Evolutionary conservation across 257 asterid species (phyloP).

Genomic region (Ocimum tenuiflorum): DNA sequence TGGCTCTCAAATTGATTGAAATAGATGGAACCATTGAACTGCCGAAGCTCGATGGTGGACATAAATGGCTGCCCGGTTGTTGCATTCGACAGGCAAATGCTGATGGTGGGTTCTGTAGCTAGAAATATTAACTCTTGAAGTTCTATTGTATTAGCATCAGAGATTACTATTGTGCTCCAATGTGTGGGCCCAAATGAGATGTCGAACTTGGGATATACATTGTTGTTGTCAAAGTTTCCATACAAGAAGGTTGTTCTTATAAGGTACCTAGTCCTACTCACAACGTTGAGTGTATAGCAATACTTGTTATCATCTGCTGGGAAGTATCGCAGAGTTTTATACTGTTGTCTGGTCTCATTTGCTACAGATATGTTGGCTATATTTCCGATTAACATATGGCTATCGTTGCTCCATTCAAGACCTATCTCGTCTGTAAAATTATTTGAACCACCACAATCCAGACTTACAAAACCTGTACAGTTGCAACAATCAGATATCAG

Average conservation of each 20-base stretch:
- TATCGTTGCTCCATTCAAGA: slow-evolving; percentile 67
- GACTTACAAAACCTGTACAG: slow-evolving; percentile 75
- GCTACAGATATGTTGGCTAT: slow-evolving; percentile 47
- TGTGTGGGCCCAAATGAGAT: slow-evolving; percentile 80
- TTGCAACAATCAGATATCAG: neutral
- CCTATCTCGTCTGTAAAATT: slow-evolving; percentile 70
- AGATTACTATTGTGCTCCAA: slow-evolving; percentile 82
- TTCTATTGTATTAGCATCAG: slow-evolving; percentile 72
- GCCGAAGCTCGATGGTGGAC: slow-evolving; percentile 93
- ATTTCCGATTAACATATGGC: slow-evolving; percentile 44
- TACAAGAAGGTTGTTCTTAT: slow-evolving; percentile 83
- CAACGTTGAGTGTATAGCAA: slow-evolving; percentile 68
- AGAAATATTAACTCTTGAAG: slow-evolving; percentile 75
- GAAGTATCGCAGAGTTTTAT: slow-evolving; percentile 59
- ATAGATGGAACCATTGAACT: slow-evolving; percentile 78
- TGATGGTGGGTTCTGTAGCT: slow-evolving; percentile 61
- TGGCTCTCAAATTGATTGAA: slow-evolving; percentile 55
- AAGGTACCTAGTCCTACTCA: slow-evolving; percentile 75
- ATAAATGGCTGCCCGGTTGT: slow-evolving; percentile 88
- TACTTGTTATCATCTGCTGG: slow-evolving; percentile 81
- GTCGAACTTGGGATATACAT: slow-evolving; percentile 87
- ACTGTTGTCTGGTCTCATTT: slow-evolving; percentile 64
- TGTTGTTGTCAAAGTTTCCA: slow-evolving; percentile 64
- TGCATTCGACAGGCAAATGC: slow-evolving; percentile 89
- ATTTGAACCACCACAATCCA: slow-evolving; percentile 79